Evolutionary conservation across 495 filamentous ascomycete species (phyloP), one percentile per base, ranked within the genome.

Genomic region (Penicillium diatomitis): DNA sequence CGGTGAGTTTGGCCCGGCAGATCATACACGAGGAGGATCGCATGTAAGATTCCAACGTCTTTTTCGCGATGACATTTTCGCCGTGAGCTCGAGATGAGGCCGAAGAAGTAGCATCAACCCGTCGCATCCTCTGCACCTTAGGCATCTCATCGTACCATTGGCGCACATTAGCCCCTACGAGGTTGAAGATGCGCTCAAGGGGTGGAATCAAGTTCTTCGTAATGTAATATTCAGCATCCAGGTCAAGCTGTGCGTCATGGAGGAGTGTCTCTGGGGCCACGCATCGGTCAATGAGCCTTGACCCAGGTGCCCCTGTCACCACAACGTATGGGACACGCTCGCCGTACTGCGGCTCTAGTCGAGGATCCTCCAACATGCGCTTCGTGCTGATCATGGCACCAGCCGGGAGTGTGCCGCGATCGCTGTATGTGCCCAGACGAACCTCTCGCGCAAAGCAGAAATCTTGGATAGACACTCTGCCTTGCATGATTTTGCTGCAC

Each of bases 211-310:
- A 58, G 58, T 96, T 96, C 72, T 96, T 97, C 6, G 77, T 77
- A 55, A 97, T 97, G 66, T 98, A 98, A 66, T 98, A 98, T 57
- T 96, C 90, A 0, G 90, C 80, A 58, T 98, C 92, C n/a, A 98
- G 75, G 53, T 88, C 82, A n/a, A 83, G 72, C 48, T 87, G 77
- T 20, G 84, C 79, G 49, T 85, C 84, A 35, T 80, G 68, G 2
- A 97, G 70, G n/a, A 97, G 75, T 27, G 77, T 78, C 62, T 96
- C 88, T 0, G 94, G 92, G 38, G 86, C 76, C 0, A 98, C 85
- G 61, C 88, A 95, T 12, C 92, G 86, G 67, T 96, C 92, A 53
- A 94, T 81, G 5, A 98, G 75, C 45, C 87, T 73, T 34, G 89
- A 83, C 0, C 89, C 90, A 2, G 94, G 90, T 0, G 84, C 87